These are phyloP conservation scores for Amanita molliuscula DNA, from an alignment of 768 basidiomycete species.

Conservation along the genomic window DNA sequence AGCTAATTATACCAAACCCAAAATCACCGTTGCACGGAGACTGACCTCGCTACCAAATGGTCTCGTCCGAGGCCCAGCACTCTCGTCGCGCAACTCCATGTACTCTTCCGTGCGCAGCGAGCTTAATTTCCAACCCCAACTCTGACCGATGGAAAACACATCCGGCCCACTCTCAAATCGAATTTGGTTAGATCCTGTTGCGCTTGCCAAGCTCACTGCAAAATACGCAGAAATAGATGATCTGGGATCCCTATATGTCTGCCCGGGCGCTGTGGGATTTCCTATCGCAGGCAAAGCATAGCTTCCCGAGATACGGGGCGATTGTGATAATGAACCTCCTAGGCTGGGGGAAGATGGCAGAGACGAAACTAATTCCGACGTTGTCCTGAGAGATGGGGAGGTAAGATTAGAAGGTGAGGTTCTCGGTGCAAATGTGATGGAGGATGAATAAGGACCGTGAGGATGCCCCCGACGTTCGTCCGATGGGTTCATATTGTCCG, in stretches of 20 bases:
- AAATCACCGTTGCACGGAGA: slow-evolving; percentile 67
- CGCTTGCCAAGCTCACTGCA: slow-evolving; percentile 70
- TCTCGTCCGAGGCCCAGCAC: slow-evolving; percentile 13
- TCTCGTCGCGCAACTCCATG: slow-evolving; percentile 28
- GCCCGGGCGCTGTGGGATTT: slow-evolving; percentile 37
- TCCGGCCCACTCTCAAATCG: slow-evolving; percentile 83
- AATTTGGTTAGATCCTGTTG: slow-evolving; percentile 73
- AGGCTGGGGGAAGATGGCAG: slow-evolving; percentile 4
- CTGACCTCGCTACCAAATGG: slow-evolving; percentile 40
- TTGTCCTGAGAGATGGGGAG: slow-evolving; percentile 11
- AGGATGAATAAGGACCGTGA: slow-evolving; percentile 8
- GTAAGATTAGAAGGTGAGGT: slow-evolving; percentile 12
- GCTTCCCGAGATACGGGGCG: slow-evolving; percentile 1
- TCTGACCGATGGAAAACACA: slow-evolving; percentile 73
- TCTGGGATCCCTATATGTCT: slow-evolving; percentile 73
- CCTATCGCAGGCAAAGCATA: slow-evolving; percentile 30
- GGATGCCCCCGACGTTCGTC: not conserved
- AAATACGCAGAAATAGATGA: slow-evolving; percentile 71
- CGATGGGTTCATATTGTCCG: not conserved
- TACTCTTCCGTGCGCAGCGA: slow-evolving; percentile 40
- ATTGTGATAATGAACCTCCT: slow-evolving; percentile 4
- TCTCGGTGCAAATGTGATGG: slow-evolving; percentile 9
- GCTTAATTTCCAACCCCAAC: slow-evolving; percentile 87
- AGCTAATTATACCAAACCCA: slow-evolving; percentile 39
- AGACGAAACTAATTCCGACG: slow-evolving; percentile 1